phyloP scores from a whole-genome alignment of 371 early-diverging fungal genomes.

The Sporodiniella umbellata region DNA sequence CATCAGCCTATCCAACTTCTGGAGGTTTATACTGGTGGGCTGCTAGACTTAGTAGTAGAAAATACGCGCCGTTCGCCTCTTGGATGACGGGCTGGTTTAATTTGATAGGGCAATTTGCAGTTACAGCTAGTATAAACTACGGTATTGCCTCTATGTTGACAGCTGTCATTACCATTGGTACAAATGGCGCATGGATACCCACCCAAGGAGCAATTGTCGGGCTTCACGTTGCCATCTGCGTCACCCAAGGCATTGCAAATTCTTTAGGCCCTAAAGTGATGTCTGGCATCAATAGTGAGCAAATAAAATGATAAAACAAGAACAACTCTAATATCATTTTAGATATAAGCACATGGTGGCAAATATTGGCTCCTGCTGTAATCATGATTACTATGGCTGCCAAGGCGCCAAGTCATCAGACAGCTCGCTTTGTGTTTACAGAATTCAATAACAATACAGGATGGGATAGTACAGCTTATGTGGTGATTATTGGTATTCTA shows the following conservation, averaged over 20 bases:
- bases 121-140: conserved; percentile 55
- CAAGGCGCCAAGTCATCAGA: conserved; percentile 33
- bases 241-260: conserved; percentile 54
- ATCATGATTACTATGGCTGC: conserved; percentile 25
- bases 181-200: conserved; percentile 39
- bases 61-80: conserved; percentile 32
- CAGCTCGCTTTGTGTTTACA: conserved; percentile 44
- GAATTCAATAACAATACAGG: conserved; percentile 28
- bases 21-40: conserved; percentile 71
- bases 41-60: conserved; percentile 27
- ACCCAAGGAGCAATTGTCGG: conserved; percentile 38
- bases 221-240: conserved; percentile 50
- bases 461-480: conserved; percentile 21
- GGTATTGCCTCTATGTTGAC: conserved; percentile 51
- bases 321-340: conserved; percentile 20
- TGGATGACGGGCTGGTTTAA: conserved; percentile 49
- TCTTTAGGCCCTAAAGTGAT: conserved; percentile 50
- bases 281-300: conserved; percentile 8
- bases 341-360: conserved; percentile 44
- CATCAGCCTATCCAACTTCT: conserved; percentile 61
- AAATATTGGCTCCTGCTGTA: conserved; percentile 30
- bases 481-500: conserved; percentile 31
- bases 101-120: conserved; percentile 42
- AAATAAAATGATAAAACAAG: background rate
- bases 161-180: conserved; percentile 44